Percentiles rank a stretch among this genome's conserved stretches.
Conservation (phyloP, 495 filamentous ascomycete species). For the Hypoxylon cercidicola region DNA sequence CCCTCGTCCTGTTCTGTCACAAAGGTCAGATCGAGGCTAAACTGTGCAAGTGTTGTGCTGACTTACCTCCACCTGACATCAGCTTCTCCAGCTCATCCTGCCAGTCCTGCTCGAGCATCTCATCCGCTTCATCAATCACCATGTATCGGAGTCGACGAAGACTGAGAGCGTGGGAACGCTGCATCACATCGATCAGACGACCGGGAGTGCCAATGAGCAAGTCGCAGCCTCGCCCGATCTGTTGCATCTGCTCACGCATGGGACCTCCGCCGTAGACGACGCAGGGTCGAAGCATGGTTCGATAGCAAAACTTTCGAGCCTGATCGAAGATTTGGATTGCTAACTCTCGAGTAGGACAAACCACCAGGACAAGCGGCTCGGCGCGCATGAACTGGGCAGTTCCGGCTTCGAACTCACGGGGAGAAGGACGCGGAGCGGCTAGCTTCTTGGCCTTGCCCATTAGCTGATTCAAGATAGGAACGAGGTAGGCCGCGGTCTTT, state of each 20-base stretch:
- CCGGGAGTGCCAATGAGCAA: conserved; percentile 89
- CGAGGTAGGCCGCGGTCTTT: conserved; percentile 92
- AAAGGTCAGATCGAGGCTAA: conserved; percentile 15
- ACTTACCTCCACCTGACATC: conserved; percentile 79
- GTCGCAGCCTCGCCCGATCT: conserved; percentile 86
- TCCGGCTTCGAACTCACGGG: conserved; percentile 49
- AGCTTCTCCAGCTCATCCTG: conserved; percentile 73
- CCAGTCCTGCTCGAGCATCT: conserved; percentile 84
- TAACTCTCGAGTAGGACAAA: conserved; percentile 90
- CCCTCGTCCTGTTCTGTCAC: conserved; percentile 78
- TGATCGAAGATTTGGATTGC: conserved; percentile 95
- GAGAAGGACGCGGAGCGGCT: conserved; percentile 76
- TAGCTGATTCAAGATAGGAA: conserved; percentile 86
- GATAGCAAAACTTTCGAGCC: conserved; percentile 88
- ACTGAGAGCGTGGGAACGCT: conserved; percentile 71
- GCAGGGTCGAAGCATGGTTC: conserved; percentile 92
- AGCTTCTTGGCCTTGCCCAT: conserved; percentile 95
- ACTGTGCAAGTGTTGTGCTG: background rate
- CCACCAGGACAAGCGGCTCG: conserved; percentile 85
- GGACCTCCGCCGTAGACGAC: conserved; percentile 90
- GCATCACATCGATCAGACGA: conserved; percentile 84
- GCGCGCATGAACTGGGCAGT: conserved; percentile 67
- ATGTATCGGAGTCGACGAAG: conserved; percentile 81
- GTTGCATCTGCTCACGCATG: conserved; percentile 68
- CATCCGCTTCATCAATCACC: conserved; percentile 95